These are phyloP conservation scores for Wickerhamiella alocasiicola DNA, from an alignment of 805 yeast genomes.

Conservation along the genomic window DNA sequence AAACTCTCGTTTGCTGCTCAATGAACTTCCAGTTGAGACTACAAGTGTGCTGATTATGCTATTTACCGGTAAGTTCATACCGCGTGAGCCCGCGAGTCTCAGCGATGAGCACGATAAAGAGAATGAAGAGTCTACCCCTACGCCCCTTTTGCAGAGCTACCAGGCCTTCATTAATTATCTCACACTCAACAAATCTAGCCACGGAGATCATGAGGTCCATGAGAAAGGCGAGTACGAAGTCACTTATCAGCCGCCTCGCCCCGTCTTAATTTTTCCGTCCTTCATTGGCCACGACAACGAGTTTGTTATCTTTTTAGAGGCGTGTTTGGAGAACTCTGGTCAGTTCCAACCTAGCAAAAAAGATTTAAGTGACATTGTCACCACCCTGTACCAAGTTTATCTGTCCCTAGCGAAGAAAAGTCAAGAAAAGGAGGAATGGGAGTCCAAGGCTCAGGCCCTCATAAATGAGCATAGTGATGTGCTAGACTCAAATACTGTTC, in stretches of 20 bases:
- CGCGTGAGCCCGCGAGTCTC: constrained; percentile 23
- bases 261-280: constrained; percentile 72
- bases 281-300: constrained; percentile 78
- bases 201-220: constrained; percentile 18
- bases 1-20: constrained; percentile 52
- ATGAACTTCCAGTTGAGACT: constrained; percentile 61
- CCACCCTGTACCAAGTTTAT: constrained; percentile 75
- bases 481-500: constrained; percentile 43
- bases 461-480: constrained; percentile 36
- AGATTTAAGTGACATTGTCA: constrained; percentile 61
- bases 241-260: constrained; percentile 81
- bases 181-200: constrained; percentile 19
- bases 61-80: constrained; percentile 72
- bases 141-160: constrained; percentile 38
- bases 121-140: constrained; percentile 12
- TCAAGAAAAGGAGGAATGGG: constrained; percentile 44
- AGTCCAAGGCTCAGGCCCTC: constrained; percentile 45
- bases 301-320: constrained; percentile 85
- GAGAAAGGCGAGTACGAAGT: constrained; percentile 14
- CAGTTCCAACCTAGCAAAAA: constrained; percentile 55
- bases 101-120: constrained; percentile 2
- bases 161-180: constrained; percentile 47
- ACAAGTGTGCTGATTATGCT: constrained; percentile 73
- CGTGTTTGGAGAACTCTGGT: constrained; percentile 70
- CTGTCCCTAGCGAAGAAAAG: constrained; percentile 28